phyloP scores from a whole-genome alignment of 352 stramenopile genomes.

The Aphanomyces cochlioides region DNA sequence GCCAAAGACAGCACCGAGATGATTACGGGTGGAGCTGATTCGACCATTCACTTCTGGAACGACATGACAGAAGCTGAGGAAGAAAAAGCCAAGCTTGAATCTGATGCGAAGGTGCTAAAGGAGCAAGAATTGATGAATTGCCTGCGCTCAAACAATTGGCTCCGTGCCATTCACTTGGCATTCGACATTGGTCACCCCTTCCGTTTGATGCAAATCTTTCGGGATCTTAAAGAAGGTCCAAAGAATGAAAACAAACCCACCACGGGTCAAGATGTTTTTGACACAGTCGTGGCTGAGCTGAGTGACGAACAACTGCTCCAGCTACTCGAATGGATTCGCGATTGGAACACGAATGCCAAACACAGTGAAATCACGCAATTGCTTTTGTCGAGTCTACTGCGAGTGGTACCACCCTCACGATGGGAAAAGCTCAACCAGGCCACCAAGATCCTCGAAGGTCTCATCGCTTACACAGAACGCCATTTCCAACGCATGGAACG shows the following conservation, averaged over 20 bases:
- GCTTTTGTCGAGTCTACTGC: constrained; percentile 88
- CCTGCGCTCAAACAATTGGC: constrained; percentile 88
- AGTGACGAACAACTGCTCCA: constrained; percentile 78
- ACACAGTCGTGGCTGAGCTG: constrained; percentile 68
- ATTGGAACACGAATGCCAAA: constrained; percentile 97
- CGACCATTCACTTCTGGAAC: constrained; percentile 91
- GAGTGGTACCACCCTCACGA: constrained; percentile 53
- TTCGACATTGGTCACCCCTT: constrained; percentile 93
- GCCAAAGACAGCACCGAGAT: constrained; percentile 87
- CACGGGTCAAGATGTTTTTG: constrained; percentile 51
- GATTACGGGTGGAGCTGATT: constrained; percentile 93
- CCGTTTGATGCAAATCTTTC: constrained; percentile 90
- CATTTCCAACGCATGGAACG: constrained; percentile 96
- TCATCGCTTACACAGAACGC: constrained; percentile 96
- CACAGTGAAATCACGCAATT: constrained; percentile 93
- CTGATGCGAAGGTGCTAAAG: constrained; percentile 90
- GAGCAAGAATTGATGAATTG: constrained; percentile 95
- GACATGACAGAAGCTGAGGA: constrained; percentile 93
- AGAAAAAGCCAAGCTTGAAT: constrained; percentile 64
- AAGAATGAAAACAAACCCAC: constrained; percentile 56
- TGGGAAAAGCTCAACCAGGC: constrained; percentile 70
- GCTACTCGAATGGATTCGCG: constrained; percentile 91
- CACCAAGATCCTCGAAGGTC: constrained; percentile 83
- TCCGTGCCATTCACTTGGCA: constrained; percentile 77
- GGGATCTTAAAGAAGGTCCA: constrained; percentile 72